Evolutionary conservation across 257 asterid species (phyloP), one percentile per base, ranked within the genome.

Genomic region (Plantago elongata): DNA sequence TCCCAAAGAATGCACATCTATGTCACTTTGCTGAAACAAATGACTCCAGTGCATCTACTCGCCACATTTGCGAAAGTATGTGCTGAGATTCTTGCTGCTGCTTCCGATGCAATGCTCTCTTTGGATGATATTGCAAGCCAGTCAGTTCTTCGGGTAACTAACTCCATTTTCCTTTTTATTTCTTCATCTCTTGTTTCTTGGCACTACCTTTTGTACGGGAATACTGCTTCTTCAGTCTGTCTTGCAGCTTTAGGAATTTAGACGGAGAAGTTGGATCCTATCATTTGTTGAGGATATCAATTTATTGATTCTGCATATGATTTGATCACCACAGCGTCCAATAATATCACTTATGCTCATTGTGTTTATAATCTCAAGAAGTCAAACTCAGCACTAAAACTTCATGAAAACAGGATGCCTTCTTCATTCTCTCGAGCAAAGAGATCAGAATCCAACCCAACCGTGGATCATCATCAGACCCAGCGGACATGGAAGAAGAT

Each of bases 11-110:
- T 86, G 95, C 95, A 84, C 70, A 74, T 92, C 13, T 92, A 92
- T 42, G 69, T 76, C 60, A 89, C 97, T 45, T 69, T 92, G 85
- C 80, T 89, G 78, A 89, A 86, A 78, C 97, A 92, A 68, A 92
- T 92, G 99, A 87, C 94, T 56, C 95, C 96, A 6, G 99, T 86
- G 75, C 97, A 92, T 66, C 96, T 83, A 52, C 70, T 92, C 51
- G 97, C 99, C 59, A 86, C 99, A 50, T 92, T 92, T 69, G 97
- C 97, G 27, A 89, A 92, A 79, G 87, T 92, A 55, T 89, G 99
- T 69, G 89, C 97, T 5, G 99, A 92, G 72, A 92, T 89, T 62
- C 95, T 92, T 71, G 96, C 95, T 57, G 92, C 89, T 45, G 95
- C 92, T 54, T 83, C 98, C 43, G 98, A 91, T 69, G 95, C 94